A percentile compares a stretch with the other conserved stretches of the same genome.
Evolutionary conservation across 2,329 filamentous ascomycete species (phyloP).

Genomic region (Trichoderma citrinoviride): DNA sequence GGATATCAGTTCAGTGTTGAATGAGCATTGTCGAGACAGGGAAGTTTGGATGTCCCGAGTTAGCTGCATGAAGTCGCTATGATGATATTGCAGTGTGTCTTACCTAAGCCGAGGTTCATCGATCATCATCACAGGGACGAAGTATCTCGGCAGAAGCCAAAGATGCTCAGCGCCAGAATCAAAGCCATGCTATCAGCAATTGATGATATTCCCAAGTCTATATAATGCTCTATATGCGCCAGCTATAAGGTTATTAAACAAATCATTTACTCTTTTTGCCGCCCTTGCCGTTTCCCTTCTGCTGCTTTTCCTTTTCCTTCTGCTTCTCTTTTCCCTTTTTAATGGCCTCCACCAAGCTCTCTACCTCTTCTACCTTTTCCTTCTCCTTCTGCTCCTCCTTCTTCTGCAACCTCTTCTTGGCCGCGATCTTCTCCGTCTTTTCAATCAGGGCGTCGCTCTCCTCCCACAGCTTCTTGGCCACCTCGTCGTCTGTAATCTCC

Average conservation of each 20-base stretch:
- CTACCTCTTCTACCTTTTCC: constrained; percentile 31
- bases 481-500: constrained; percentile 74
- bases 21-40: not conserved
- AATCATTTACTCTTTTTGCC: constrained; percentile 19
- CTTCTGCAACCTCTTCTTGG: constrained; percentile 48
- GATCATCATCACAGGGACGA: too few species aligned
- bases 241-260: too few species aligned
- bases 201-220: not conserved
- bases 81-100: constrained; percentile 12
- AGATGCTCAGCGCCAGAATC: not conserved
- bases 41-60: not conserved
- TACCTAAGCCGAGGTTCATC: constrained; percentile 22
- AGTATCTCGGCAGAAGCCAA: not conserved
- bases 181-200: not conserved
- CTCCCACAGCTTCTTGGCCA: constrained; percentile 86
- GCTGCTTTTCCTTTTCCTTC: constrained; percentile 20
- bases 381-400: constrained; percentile 46
- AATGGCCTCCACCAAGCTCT: constrained; percentile 18
- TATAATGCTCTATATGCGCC: too few species aligned
- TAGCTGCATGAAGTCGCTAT: constrained; percentile 17
- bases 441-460: constrained; percentile 83
- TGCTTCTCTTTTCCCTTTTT: constrained; percentile 23
- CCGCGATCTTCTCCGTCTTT: constrained; percentile 74
- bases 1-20: not conserved
- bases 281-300: constrained; percentile 14